phyloP scores from a whole-genome alignment of 352 stramenopile species.

The Globisporangium nagaii region DNA sequence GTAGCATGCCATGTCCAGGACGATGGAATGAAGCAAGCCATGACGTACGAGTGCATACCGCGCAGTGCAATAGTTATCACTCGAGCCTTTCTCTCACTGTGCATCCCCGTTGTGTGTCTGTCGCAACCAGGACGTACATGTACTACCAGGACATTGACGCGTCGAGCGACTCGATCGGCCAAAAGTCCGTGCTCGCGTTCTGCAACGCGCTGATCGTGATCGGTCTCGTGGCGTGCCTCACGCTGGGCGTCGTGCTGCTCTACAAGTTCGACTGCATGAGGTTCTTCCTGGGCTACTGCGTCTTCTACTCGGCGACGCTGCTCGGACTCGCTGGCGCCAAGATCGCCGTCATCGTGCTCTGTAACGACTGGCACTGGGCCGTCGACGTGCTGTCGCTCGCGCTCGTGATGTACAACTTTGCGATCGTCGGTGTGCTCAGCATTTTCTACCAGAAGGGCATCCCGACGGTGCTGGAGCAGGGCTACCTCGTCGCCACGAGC shows the following conservation, averaged over 20 bases:
- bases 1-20: constrained; percentile 44
- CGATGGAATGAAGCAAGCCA: constrained; percentile 33
- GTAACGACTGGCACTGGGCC: constrained; percentile 35
- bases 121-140: constrained; percentile 53
- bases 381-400: constrained; percentile 44
- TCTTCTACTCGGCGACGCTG: constrained; percentile 65
- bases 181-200: constrained; percentile 54
- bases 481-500: constrained; percentile 90
- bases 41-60: constrained; percentile 33
- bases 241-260: constrained; percentile 73
- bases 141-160: constrained; percentile 73
- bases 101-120: not conserved
- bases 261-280: constrained; percentile 84
- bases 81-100: not conserved
- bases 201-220: constrained; percentile 82
- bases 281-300: constrained; percentile 69
- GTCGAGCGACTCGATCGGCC: constrained; percentile 24
- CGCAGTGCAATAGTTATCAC: not conserved
- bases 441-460: constrained; percentile 88
- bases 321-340: constrained; percentile 70
- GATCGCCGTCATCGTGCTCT: constrained; percentile 64
- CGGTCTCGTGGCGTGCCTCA: constrained; percentile 67
- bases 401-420: constrained; percentile 89
- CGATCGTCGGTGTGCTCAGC: constrained; percentile 71
- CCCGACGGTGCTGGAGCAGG: constrained; percentile 74